These are phyloP conservation scores for Tephrocybe sp. DNA, from an alignment of 768 basidiomycete species.

Conservation along the genomic window DNA sequence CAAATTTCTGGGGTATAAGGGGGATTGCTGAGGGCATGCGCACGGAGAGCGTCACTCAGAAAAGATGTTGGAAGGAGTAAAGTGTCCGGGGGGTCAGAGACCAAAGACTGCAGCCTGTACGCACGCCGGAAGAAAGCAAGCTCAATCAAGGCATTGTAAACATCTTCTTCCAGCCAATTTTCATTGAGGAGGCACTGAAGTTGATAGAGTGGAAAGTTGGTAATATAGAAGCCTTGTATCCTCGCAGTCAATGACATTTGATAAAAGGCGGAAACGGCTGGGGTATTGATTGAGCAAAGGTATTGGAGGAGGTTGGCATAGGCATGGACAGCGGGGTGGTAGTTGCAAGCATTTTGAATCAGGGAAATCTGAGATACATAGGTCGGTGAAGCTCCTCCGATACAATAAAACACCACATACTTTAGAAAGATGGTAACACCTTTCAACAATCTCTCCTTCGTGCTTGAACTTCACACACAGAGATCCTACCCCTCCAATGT, in stretches of 20 bases:
- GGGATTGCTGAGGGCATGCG: too few species aligned
- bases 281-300: neutral
- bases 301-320: neutral
- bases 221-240: conserved; percentile 10
- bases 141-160: conserved; percentile 20
- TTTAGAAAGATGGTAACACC: conserved; percentile 1
- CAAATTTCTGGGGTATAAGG: neutral
- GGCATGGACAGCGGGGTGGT: neutral
- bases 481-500: neutral
- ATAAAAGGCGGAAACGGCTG: neutral
- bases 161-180: conserved; percentile 23
- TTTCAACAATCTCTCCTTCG: neutral
- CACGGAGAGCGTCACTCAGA: too few species aligned
- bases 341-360: neutral
- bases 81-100: neutral
- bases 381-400: too few species aligned
- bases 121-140: conserved; percentile 15
- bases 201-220: conserved; percentile 18
- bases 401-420: too few species aligned
- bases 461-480: neutral
- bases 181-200: conserved; percentile 20
- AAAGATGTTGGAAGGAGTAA: conserved; percentile 14
- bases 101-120: neutral
- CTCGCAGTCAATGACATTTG: neutral
- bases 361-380: neutral